Percentiles rank a stretch among this genome's conserved stretches.
Evolutionary conservation across 495 filamentous ascomycete genomes (phyloP).

Genomic region (Neurospora sp.): DNA sequence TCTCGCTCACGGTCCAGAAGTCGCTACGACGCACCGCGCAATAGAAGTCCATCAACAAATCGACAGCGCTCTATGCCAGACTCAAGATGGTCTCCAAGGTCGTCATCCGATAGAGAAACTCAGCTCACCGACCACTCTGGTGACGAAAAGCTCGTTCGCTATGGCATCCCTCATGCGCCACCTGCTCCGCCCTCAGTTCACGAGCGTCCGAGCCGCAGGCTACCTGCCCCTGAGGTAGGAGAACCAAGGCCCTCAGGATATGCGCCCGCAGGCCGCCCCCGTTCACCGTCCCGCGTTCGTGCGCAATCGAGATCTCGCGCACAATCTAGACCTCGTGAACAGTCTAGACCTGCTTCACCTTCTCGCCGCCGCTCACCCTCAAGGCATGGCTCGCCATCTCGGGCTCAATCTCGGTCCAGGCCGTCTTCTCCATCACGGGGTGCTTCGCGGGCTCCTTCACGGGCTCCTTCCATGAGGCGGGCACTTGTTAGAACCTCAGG

Average conservation of each 20-base stretch:
- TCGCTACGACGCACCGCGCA: background rate
- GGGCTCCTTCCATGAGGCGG: background rate
- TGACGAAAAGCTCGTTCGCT: slow-evolving; percentile 18
- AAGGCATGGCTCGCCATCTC: background rate
- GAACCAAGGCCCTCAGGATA: slow-evolving; percentile 5
- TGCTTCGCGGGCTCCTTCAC: background rate
- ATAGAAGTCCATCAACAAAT: slow-evolving; percentile 17
- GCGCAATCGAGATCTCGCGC: background rate
- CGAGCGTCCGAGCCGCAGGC: slow-evolving; percentile 14
- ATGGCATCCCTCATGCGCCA: slow-evolving; percentile 10
- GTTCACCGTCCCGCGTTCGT: background rate
- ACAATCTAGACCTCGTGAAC: background rate
- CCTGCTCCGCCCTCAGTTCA: slow-evolving; percentile 8
- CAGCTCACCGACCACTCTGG: slow-evolving; percentile 25
- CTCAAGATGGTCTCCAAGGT: slow-evolving; percentile 27
- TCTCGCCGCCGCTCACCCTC: slow-evolving; percentile 3
- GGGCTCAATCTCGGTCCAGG: slow-evolving; percentile 12
- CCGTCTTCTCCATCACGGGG: background rate
- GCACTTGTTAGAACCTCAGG: background rate
- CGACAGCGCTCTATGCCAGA: slow-evolving; percentile 29
- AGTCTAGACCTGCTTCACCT: slow-evolving; percentile 1
- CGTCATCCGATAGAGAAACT: slow-evolving; percentile 30
- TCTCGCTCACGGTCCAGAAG: background rate
- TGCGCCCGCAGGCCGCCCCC: slow-evolving; percentile 6
- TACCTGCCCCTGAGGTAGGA: background rate